A percentile compares a stretch with the other conserved stretches of the same genome.
Evolutionary conservation across 2,329 filamentous ascomycete species (phyloP).

Genomic region (Monosporascus sp.): DNA sequence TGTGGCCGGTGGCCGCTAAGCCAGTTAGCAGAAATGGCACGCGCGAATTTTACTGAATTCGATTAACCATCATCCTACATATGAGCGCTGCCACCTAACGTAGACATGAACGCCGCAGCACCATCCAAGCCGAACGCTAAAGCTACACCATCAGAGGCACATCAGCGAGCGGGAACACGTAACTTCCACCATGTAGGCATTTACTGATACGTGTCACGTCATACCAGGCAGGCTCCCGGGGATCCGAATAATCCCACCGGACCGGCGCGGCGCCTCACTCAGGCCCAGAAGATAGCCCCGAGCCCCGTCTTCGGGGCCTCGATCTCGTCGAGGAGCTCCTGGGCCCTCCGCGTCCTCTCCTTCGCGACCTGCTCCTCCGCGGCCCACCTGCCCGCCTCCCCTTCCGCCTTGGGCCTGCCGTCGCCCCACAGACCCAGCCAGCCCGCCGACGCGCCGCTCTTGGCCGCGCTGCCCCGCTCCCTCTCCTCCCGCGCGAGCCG

Average conservation of each 20-base stretch:
- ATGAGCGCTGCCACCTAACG: too few species aligned
- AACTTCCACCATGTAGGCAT: background rate
- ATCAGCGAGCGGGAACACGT: too few species aligned
- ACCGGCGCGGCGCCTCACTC: constrained; percentile 5
- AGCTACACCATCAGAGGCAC: too few species aligned
- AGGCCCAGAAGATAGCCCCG: constrained; percentile 35
- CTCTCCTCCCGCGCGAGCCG: constrained; percentile 52
- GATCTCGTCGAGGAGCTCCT: constrained; percentile 46
- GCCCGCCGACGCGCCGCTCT: constrained; percentile 14
- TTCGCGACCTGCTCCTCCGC: constrained; percentile 50
- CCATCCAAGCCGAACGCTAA: too few species aligned
- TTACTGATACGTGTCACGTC: background rate
- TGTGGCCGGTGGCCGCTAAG: too few species aligned
- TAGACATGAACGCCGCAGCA: too few species aligned
- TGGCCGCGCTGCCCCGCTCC: constrained; percentile 24
- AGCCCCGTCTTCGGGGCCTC: constrained; percentile 30
- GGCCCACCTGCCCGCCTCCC: constrained; percentile 43
- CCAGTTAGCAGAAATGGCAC: too few species aligned
- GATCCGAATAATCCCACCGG: background rate
- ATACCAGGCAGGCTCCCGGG: background rate
- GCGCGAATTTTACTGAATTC: too few species aligned
- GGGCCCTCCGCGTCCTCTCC: constrained; percentile 45
- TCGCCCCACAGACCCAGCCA: constrained; percentile 39
- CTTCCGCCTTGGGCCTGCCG: constrained; percentile 20
- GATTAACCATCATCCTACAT: too few species aligned